Percentiles rank a stretch among this genome's conserved stretches.
Conservation (phyloP, 179 eudicot species). For the Beta lomatogona region DNA sequence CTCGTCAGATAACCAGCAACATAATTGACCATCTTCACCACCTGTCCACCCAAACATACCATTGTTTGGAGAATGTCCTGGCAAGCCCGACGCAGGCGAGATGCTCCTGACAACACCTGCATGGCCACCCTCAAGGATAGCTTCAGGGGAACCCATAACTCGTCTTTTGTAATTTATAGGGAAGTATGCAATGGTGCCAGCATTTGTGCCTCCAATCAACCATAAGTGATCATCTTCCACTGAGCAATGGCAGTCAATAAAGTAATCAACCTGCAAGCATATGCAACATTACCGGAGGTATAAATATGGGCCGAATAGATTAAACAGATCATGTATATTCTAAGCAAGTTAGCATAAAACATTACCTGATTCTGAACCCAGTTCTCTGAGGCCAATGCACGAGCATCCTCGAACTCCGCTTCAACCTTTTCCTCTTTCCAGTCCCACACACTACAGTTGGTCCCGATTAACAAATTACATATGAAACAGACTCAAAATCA, state of each 20-base stretch:
- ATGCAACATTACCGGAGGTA: neutral
- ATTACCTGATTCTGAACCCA: conserved; percentile 74
- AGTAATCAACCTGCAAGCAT: conserved; percentile 81
- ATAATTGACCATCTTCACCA: conserved; percentile 94
- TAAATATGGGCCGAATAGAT: conserved; percentile 1
- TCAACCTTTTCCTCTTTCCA: conserved; percentile 65
- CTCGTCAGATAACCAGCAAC: conserved; percentile 90
- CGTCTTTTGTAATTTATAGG: conserved; percentile 54
- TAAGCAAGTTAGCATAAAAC: conserved; percentile 3
- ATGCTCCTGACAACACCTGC: conserved; percentile 71
- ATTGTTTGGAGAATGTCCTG: conserved; percentile 27
- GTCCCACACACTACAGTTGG: conserved; percentile 71
- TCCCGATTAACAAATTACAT: conserved; percentile 4
- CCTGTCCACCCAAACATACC: conserved; percentile 95
- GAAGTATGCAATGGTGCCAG: conserved; percentile 84
- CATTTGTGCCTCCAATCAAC: conserved; percentile 88
- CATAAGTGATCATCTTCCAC: conserved; percentile 61
- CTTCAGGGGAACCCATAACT: conserved; percentile 65
- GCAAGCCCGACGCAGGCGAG: conserved; percentile 49
- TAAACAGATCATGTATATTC: neutral
- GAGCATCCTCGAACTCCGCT: conserved; percentile 74
- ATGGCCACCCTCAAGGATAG: conserved; percentile 91
- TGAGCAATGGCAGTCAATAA: conserved; percentile 82
- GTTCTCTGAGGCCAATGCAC: conserved; percentile 72
- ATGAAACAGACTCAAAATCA: neutral